Base-by-base conservation (phyloP, 1,284 basidiomycete genomes). In the Naganishia albida region DNA sequence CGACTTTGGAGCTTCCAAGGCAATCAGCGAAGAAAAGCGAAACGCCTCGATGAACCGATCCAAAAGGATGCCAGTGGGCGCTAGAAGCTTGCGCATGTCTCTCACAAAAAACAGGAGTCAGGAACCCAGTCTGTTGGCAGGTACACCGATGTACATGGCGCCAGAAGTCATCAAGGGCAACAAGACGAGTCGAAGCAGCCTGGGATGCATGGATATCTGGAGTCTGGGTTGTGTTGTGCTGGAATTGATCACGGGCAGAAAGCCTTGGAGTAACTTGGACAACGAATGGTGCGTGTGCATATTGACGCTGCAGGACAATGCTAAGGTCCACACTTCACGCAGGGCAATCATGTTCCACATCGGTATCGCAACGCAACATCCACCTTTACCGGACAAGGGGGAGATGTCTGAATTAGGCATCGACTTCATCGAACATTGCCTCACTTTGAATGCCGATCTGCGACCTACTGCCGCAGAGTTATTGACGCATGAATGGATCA, bases 311-410 rank as follows among this genome's bases (percentile, higher is more conserved):
- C 16, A 23, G 7, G 25, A 49, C 15, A 3, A 15, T 18, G 12
- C 30, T 49, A 38, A 40, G 23, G 38, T 54, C 8, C 34, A 42
- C 59, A 69, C 65, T 38, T 25, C 23, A 55, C 64, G 55, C 64
- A 91, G 91, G 92, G 93, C 93, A 6, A 95, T 97, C 80, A 97
- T 97, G 94, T 98, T 97, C 84, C 94, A 97, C 76, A 97, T 97
- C 57, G 94, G 95, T 59, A 93, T 98, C 65, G 92, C 95, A 1
- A 95, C 93, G 7, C 91, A 99, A 74, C 93, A 96, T 74, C 96
- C 96, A 8, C 94, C 93, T 2, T 81, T 99, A 15, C 96, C 96
- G 1, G 93, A 97, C 68, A 85, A 90, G 3, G 86, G 86, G 57
- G 92, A 99, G 79, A 85, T 99, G 44, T 90, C 91, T 72, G 87